Base-by-base conservation (phyloP, 192 early-diverging fungal genomes). In the Geranomyces michiganensis region DNA sequence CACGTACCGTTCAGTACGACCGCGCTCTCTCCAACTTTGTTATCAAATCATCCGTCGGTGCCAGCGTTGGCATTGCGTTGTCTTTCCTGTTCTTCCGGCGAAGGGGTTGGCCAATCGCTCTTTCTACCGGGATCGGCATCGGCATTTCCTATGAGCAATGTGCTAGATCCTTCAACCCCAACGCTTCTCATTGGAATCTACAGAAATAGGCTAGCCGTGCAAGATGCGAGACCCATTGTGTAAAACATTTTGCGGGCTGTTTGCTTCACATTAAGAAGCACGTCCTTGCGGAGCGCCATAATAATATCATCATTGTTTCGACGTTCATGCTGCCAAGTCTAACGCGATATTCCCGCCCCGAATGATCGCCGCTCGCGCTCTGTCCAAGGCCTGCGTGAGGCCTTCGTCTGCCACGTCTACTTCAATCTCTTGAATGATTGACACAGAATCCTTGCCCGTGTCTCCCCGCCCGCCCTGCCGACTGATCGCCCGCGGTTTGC, bases 1-100 rank as follows among this genome's bases (percentile, higher is more conserved):
- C 15, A 10, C 2, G 21, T 8, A 15, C 51, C n/a, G 19, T 59
- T 30, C 51, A 95, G 94, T 95, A 91, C 84, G 94, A 95, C 83
- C 84, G 85, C 72, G 90, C 89, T 48, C 78, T 93, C 21, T 89
- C 92, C 56, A 93, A 95, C 84, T 80, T 90, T 60, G 75, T 91
- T 43, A 87, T 94, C 55, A 93, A 93, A 81, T 84, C 88, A 46
- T 92, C 91, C 19, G 80, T 92, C 61, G 94, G 92, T 63, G 77
- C 93, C 65, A 89, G 89, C 72, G 90, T 91, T 58, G 94, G 94
- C 73, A 86, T 95, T 70, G 92, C 93, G n/a, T 86, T 90, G 31
- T 93, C 92, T 24, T 92, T 91, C 45, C 80, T 95, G 27, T 71
- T 95, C 71, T 95, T 95, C 83, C 88, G 87, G 81, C 88, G 88